These are phyloP conservation scores for Tricladium varicosporioides DNA, from an alignment of 2,329 filamentous ascomycete genomes.

Conservation along the genomic window DNA sequence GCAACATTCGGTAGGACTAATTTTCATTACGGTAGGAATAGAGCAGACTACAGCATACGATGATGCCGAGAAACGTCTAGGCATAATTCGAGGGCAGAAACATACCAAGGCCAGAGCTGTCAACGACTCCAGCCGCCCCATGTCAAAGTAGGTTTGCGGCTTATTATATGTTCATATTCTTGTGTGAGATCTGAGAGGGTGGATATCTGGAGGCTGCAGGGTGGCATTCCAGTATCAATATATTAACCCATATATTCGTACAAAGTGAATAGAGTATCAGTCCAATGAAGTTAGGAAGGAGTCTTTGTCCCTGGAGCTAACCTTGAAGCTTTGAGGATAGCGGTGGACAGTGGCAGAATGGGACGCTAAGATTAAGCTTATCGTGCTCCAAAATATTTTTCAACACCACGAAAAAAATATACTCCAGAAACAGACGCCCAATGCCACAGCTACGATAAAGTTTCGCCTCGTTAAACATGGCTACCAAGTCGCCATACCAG, in stretches of 20 bases:
- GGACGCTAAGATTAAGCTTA: slow-evolving; percentile 26
- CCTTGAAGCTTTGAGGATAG: no score
- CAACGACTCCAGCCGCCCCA: slow-evolving; percentile 26
- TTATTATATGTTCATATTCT: not conserved
- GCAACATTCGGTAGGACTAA: not conserved
- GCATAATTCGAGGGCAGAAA: not conserved
- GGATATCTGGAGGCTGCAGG: no score
- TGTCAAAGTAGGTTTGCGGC: slow-evolving; percentile 2
- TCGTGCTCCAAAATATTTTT: slow-evolving; percentile 6
- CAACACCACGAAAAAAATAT: not conserved
- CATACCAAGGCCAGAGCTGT: slow-evolving; percentile 26
- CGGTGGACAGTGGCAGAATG: not conserved
- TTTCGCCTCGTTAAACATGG: slow-evolving; percentile 44
- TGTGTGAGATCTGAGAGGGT: not conserved
- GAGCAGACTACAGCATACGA: not conserved
- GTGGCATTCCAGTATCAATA: no score
- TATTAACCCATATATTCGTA: no score
- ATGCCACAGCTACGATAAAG: no score
- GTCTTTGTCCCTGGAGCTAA: not conserved
- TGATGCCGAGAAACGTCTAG: not conserved
- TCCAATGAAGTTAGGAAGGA: not conserved
- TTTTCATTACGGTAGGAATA: not conserved
- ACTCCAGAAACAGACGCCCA: not conserved
- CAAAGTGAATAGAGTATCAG: no score
- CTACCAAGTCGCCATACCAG: slow-evolving; percentile 64